Conservation (phyloP, 1,284 basidiomycete genomes). For the Acaromyces ingoldii region DNA sequence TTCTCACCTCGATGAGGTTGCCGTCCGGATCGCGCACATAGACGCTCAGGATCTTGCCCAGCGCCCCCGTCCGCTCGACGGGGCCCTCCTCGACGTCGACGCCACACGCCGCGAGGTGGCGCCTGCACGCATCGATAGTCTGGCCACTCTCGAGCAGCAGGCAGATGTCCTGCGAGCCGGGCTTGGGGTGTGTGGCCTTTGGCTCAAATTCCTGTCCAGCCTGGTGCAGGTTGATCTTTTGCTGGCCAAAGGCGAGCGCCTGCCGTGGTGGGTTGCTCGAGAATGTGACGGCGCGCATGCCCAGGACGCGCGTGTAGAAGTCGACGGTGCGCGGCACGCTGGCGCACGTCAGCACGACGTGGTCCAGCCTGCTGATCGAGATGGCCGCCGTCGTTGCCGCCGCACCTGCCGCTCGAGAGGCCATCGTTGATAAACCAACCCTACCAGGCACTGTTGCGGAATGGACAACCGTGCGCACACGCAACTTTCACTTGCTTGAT, state of each 20-base stretch:
- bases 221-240: slow-evolving; percentile 1
- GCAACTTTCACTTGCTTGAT: too few species aligned
- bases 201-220: background rate
- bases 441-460: too few species aligned
- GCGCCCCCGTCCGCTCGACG: background rate
- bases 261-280: background rate
- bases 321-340: background rate
- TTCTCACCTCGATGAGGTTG: slow-evolving; percentile 4
- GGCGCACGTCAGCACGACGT: background rate
- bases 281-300: background rate
- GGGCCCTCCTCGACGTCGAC: background rate
- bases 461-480: too few species aligned
- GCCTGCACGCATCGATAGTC: background rate
- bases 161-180: slow-evolving; percentile 1
- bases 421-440: too few species aligned
- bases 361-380: too few species aligned
- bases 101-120: background rate
- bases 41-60: background rate
- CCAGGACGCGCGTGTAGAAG: background rate
- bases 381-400: too few species aligned
- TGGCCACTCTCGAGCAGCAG: background rate
- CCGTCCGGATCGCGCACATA: slow-evolving; percentile 2
- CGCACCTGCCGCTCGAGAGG: too few species aligned
- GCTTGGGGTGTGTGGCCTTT: background rate
- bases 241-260: background rate